Evolutionary conservation across 2,329 filamentous ascomycete species (phyloP), one percentile per base, ranked within the genome.

Genomic region (Boeremia lycopersici): DNA sequence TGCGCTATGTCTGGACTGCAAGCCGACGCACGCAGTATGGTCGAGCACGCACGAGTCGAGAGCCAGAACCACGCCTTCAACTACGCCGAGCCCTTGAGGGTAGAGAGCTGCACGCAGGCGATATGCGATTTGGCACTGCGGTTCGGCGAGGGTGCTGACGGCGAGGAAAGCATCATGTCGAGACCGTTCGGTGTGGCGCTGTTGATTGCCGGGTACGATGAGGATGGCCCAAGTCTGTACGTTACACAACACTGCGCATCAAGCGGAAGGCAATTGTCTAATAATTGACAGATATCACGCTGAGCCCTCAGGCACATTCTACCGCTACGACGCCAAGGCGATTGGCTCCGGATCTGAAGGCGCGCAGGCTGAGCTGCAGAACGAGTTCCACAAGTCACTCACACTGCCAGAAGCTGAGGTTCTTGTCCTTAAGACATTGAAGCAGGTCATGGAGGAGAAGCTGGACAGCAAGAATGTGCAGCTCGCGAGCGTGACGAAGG

Each of bases 371-470:
- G 95, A 99, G 81, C 81, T 99, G 72, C 95, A 99, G 79, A 97
- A 96, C 73, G 93, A 98, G 80, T 99, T 97, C 74, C 95, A 99
- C 82, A 96, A 96, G 85, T 98, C 93, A 53, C 84, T 99, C 61
- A 96, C 93, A 36, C 88, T 99, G 60, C 82, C 85, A 53, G 95
- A 99, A 74, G 95, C 95, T 54, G 95, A 99, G 81, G 95, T 93
- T 3, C 81, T 99, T 63, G 93, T 96, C 46, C 82, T 99, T 72
- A 98, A 98, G 86, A 99, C 95, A 33, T 78, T 99, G 76, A 99
- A 98, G 85, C 95, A 99, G 81, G 95, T 99, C 67, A 99, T 99
- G 95, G 95, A 99, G 81, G 95, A 99, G 86, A 99, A 99, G 82
- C 84, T 99, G 57, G 95, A 99, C 76, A 86, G 92, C 62, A 99